Evolutionary conservation across 1,139 yeast genomes (phyloP), one percentile per base, ranked within the genome.

Genomic region (Suhomyces choctaworum): DNA sequence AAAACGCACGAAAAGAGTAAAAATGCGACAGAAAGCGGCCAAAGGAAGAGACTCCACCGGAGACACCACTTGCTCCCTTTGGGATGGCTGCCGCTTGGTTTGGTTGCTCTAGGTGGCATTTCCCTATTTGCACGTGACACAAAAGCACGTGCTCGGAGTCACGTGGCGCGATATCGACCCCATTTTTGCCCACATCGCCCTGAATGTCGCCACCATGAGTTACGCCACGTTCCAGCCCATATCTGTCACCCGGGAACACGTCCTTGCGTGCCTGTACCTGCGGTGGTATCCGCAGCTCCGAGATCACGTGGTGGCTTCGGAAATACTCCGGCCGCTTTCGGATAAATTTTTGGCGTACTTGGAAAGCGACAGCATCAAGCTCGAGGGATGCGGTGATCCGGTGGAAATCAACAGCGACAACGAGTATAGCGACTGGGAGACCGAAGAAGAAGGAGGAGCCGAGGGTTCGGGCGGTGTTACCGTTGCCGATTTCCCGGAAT

Each of bases 341-440:
- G 49, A 60, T 17, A 69, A 64, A 15, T 92, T 92, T 52, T 57
- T 89, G 2, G 75, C 78, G 8, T 92, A 90, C 53, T 60, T 92
- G 37, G 68, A 74, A 16, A 73, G 80, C 26, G 98, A 92, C 47
- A 92, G 95, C 14, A 86, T 92, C 30, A 66, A 63, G 29, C 61
- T 92, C 25, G 92, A 92, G 0, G 68, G 64, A 13, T 64, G 66
- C 7, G 64, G 63, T 25, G 67, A 60, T 6, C 52, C 60, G 5
- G 50, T 58, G 22, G 62, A 66, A 12, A 45, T 45, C 7, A 66
- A 64, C 38, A 79, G 81, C 35, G 83, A 79, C 38, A 78, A 78
- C 41, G 88, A 80, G 26, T 82, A 80, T 48, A 76, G 85, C 42
- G 90, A 82, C 47, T 83, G 90, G 86, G 82, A 77, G 24, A 76